These are phyloP conservation scores for Colletotrichum endophyticum DNA, from an alignment of 2,329 filamentous ascomycete species.

Conservation along the genomic window DNA sequence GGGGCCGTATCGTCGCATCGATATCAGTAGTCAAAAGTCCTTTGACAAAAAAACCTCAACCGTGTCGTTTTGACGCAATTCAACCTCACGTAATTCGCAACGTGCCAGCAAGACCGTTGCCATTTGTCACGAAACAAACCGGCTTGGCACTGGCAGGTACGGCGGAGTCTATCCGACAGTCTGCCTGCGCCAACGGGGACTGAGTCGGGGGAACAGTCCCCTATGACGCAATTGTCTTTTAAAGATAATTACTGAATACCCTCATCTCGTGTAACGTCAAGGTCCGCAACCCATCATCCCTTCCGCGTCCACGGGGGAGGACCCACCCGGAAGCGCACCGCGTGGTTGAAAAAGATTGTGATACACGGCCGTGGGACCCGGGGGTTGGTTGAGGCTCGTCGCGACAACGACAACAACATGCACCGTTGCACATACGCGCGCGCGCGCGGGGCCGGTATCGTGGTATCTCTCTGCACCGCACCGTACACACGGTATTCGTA, in stretches of 20 bases:
- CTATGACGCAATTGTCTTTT: slow-evolving; percentile 1
- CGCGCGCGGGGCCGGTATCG: not conserved
- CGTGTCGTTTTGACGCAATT: not conserved
- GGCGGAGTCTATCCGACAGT: not conserved
- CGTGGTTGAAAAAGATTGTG: slow-evolving; percentile 8
- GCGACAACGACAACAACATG: not conserved
- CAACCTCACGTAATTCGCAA: not conserved
- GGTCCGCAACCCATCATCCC: not conserved
- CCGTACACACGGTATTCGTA: not conserved
- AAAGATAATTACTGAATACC: not conserved
- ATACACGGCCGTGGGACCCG: slow-evolving; percentile 12
- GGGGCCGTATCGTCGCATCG: not conserved
- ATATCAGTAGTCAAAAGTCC: not conserved
- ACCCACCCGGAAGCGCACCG: slow-evolving; percentile 6
- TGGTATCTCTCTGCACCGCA: not conserved
- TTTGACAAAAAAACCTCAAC: not conserved
- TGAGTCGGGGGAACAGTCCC: not conserved
- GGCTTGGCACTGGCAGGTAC: not conserved
- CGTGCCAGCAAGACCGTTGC: not conserved
- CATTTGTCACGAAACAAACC: not conserved
- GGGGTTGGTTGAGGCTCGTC: slow-evolving; percentile 6
- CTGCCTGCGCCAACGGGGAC: not conserved
- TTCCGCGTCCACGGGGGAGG: not conserved
- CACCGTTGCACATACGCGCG: not conserved
- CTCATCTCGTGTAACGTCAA: slow-evolving; percentile 3